Base-by-base conservation (phyloP, 75 land plant species). In the Isoetes taiwanensis region DNA sequence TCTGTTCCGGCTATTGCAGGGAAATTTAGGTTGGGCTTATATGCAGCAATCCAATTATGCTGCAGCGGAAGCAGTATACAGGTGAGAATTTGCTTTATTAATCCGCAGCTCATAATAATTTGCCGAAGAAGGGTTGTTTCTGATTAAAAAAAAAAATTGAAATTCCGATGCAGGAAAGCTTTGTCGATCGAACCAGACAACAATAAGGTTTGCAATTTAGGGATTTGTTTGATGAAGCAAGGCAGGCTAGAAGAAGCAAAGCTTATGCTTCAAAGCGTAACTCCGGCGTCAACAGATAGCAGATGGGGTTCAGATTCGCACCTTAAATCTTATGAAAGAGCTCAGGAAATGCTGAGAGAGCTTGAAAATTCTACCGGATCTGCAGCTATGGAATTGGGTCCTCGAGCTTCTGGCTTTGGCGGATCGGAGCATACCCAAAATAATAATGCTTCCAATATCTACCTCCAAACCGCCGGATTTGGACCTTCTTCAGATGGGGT, bases 131-230 rank as follows among this genome's bases (percentile, higher is more conserved):
- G n/a, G n/a, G n/a, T n/a, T n/a, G n/a, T 43, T 24, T 14, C 4
- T 8, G 50, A 43, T 8, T 17, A 8, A 43, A 20, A 9, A 27
- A n/a, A 54, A 6, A 5, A 5, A 31, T 28, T 21, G 6, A 5
- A 14, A 5, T 1, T 32, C n/a, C 21, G n/a, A 50, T 50, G 63
- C 67, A 63, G 95, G 56, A 62, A 83, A 58, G 97, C 97, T 1
- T 73, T 87, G 21, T 53, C 78, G 34, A 80, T 91, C 32, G 85
- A 80, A 34, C 71, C 85, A 2, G 97, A 93, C 69, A 93, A 88
- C 70, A 93, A 93, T 81, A 93, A 93, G 72, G 82, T 93, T 75
- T 93, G 98, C 76, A 93, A 93, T 46, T 55, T 93, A 24, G 98
- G 98, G 9, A 93, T 93, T 42, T 93, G 89, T 40, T 64, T 93